Conservation (phyloP, 768 basidiomycete genomes). For the Leccinum fibrillosum region DNA sequence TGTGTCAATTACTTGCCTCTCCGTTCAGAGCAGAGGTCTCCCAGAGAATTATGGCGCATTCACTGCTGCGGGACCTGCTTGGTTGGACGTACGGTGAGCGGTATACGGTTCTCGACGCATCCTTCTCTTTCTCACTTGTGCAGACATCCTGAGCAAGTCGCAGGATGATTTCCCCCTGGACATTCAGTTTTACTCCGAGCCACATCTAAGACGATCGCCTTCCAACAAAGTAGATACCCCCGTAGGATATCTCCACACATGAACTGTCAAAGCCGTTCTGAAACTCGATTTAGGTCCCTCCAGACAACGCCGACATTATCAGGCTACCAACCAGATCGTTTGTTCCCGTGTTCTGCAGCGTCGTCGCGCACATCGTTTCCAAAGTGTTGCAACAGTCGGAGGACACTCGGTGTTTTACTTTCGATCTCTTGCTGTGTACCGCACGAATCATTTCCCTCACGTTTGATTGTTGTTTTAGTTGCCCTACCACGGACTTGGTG, state of each 20-base stretch:
- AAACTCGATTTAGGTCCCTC: slow-evolving; percentile 30
- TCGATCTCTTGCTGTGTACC: slow-evolving; percentile 43
- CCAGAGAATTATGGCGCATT: slow-evolving; percentile 19
- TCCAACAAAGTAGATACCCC: slow-evolving; percentile 31
- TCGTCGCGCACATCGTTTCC: slow-evolving; percentile 43
- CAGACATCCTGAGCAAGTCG: slow-evolving; percentile 36
- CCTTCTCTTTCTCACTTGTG: slow-evolving; percentile 8
- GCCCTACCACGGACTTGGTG: slow-evolving; percentile 29
- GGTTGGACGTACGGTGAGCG: slow-evolving; percentile 11
- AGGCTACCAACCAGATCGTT: slow-evolving; percentile 38
- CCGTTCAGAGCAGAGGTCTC: slow-evolving; percentile 19
- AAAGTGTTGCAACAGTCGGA: slow-evolving; percentile 41
- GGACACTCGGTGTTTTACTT: slow-evolving; percentile 47
- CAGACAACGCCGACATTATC: slow-evolving; percentile 34
- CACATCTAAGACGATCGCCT: slow-evolving; percentile 32
- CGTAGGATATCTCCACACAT: slow-evolving; percentile 23
- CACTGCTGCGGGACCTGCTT: slow-evolving; percentile 21
- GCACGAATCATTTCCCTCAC: slow-evolving; percentile 38
- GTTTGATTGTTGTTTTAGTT: slow-evolving; percentile 43
- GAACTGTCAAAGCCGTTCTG: slow-evolving; percentile 7
- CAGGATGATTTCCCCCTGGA: slow-evolving; percentile 36
- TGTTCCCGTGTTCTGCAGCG: slow-evolving; percentile 45
- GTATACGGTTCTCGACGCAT: neutral
- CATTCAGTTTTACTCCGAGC: slow-evolving; percentile 40
- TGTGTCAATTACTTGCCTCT: slow-evolving; percentile 34